Evolutionary conservation across 306 rosid species (phyloP).

Genomic region (Cucurbita moschata): DNA sequence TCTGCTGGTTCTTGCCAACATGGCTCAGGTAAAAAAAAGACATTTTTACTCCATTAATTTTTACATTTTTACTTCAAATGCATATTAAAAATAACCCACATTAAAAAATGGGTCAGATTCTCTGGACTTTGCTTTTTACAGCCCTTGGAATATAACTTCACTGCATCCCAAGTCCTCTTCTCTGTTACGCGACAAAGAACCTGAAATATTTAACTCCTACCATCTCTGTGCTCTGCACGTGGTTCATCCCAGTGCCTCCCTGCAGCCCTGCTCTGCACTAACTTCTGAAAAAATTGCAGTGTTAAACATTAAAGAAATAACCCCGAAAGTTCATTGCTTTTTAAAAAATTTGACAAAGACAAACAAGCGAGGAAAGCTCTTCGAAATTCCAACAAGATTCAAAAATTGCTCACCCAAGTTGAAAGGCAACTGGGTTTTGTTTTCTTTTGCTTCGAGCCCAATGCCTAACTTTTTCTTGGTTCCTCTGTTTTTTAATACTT

Average conservation of each 20-base stretch:
- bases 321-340: not conserved
- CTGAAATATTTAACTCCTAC: conserved; percentile 9
- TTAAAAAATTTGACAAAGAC: not conserved
- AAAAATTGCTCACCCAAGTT: not conserved
- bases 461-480: not conserved
- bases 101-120: conserved; percentile 1
- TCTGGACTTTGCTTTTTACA: conserved; percentile 7
- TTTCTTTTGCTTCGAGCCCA: not conserved
- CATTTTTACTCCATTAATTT: not conserved
- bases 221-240: conserved; percentile 43
- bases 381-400: not conserved
- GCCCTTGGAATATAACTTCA: conserved; percentile 38
- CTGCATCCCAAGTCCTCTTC: conserved; percentile 10
- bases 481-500: not conserved
- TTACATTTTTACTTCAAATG: not conserved
- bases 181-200: conserved; percentile 52
- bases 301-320: not conserved
- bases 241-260: conserved; percentile 22
- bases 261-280: not conserved
- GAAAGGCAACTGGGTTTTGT: not conserved
- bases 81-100: not conserved
- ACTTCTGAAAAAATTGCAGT: not conserved
- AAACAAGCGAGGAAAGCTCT: not conserved
- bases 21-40: conserved; percentile 64
- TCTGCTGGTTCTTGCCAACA: conserved; percentile 85